phyloP scores from a whole-genome alignment of 192 early-diverging fungal species.

The Coemansia sp. region DNA sequence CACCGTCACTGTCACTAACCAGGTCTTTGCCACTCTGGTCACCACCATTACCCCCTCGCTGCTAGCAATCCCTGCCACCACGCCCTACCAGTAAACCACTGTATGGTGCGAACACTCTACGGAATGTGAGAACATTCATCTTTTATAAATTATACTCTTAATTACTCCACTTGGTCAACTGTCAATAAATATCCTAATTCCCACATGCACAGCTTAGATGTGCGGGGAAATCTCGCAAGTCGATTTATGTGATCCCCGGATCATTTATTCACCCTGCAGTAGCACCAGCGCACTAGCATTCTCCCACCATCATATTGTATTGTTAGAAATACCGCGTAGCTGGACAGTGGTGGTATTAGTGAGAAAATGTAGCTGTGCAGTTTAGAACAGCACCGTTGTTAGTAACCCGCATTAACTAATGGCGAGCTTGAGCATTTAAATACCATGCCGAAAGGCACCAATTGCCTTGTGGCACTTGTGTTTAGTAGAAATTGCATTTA shows the following conservation, averaged over 20 bases:
- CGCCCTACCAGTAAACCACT: conserved; percentile 9
- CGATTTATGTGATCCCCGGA: neutral
- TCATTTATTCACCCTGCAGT: neutral
- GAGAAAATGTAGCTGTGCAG: neutral
- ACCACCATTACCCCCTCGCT: conserved; percentile 44
- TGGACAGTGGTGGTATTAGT: neutral
- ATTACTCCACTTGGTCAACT: conserved; percentile 21
- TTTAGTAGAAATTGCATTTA: neutral
- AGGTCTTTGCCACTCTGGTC: conserved; percentile 37
- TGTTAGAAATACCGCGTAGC: neutral
- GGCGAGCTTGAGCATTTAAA: neutral
- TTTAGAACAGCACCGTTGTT: neutral
- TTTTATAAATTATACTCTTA: neutral
- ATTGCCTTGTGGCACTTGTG: neutral
- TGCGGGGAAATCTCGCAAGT: neutral
- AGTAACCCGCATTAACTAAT: neutral
- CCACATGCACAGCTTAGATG: neutral
- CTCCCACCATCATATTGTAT: neutral
- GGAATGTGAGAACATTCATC: neutral
- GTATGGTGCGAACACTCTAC: neutral
- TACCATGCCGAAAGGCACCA: neutral
- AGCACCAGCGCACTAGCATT: neutral
- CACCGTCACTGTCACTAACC: conserved; percentile 48
- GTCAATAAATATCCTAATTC: conserved; percentile 5
- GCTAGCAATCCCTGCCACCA: conserved; percentile 31